Evolutionary conservation across 2,329 filamentous ascomycete genomes (phyloP).

Genomic region (Claviceps sp.): DNA sequence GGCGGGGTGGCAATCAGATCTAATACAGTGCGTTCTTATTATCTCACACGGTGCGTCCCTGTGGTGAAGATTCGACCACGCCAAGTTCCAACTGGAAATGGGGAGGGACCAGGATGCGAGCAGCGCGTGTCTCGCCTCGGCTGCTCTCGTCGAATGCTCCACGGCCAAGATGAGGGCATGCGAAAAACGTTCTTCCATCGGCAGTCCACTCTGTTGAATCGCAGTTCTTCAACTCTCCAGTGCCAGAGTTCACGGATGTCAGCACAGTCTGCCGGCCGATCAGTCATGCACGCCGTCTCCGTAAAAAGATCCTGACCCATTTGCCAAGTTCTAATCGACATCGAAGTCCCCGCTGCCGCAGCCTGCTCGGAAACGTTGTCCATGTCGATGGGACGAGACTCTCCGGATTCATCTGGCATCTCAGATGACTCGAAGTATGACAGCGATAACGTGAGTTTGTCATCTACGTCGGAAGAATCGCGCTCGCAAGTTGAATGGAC

Average conservation of each 20-base stretch:
- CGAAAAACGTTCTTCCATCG: background rate
- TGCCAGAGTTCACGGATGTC: background rate
- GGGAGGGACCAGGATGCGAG: too few species aligned
- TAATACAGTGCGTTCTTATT: background rate
- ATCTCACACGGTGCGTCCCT: background rate
- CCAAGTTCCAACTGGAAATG: background rate
- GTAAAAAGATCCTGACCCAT: background rate
- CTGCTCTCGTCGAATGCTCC: background rate
- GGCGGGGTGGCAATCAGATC: background rate
- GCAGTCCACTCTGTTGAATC: background rate
- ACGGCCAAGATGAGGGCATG: background rate
- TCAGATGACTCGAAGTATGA: background rate
- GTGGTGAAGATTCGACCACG: background rate
- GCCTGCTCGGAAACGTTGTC: background rate
- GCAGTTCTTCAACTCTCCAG: background rate
- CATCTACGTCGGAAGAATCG: constrained; percentile 20
- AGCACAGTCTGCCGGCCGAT: background rate
- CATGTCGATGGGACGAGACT: background rate
- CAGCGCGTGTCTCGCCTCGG: too few species aligned
- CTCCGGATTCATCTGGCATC: background rate
- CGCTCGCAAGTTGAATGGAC: constrained; percentile 30
- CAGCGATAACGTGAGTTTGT: constrained; percentile 18
- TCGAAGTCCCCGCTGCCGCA: background rate
- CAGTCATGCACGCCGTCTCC: background rate
- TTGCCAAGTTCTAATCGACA: background rate